Evolutionary conservation across 1,284 basidiomycete genomes (phyloP), one percentile per base, ranked within the genome.

Genomic region (Agroathelia rolfsii): DNA sequence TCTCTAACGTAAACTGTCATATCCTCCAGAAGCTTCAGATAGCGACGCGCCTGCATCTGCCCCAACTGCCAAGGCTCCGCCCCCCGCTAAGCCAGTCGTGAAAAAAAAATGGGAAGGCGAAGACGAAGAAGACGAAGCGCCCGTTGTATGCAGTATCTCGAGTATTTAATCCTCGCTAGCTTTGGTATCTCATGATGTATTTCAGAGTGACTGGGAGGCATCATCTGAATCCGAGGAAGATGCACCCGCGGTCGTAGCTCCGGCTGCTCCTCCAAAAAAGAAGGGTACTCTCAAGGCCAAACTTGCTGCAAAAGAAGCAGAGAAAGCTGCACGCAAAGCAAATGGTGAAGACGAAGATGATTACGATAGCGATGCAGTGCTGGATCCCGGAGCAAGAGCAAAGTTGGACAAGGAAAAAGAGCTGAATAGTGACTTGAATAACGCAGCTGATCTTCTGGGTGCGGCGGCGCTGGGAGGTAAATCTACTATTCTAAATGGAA

Each of bases 171-270:
- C 13, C 4, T 6, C 13, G 13, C 15, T 21, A 12, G 16, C 13
- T 28, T 27, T 23, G 18, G 32, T 35, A 36, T 30, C 34, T 32
- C 14, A 36, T 23, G 20, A 32, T 27, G 21, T 33, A 22, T 28
- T 27, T 19, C 46, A 93, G 84, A 89, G 87, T 52, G 88, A 93
- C 56, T 95, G 90, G 92, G 92, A 96, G 45, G 84, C 70, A 26
- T 84, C 81, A 3, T 86, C 84, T 4, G 80, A 81, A n/a, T 81
- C 84, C 21, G 60, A 51, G 35, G 71, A 77, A 42, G 62, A 69
- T 40, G 69, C 75, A 36, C 59, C 66, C 12, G 40, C 59, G 29
- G 33, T 62, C 4, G 46, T 63, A 0, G 51, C 65, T 9, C 51
- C 72, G 0, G 64, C 62, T 27, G 75, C 78, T 13, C 76, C 83